Evolutionary conservation across 495 filamentous ascomycete genomes (phyloP).

Genomic region (Ramalina intermedia): DNA sequence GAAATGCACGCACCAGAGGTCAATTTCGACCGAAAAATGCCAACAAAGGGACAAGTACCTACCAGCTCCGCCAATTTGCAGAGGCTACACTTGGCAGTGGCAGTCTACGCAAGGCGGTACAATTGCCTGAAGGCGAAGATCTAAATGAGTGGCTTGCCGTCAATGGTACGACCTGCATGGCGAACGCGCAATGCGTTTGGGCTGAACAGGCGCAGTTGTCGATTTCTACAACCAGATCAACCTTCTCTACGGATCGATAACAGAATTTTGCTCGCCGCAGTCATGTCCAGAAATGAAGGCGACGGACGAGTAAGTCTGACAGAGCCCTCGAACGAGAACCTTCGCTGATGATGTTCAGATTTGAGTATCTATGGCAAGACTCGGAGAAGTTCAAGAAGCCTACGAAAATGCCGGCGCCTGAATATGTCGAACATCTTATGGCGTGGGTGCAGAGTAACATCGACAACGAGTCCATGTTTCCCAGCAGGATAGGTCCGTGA

Average conservation of each 20-base stretch:
- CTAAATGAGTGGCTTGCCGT: conserved; percentile 96
- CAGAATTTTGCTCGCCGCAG: conserved; percentile 94
- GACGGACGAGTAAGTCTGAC: conserved; percentile 68
- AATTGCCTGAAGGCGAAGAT: conserved; percentile 92
- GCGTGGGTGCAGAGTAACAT: conserved; percentile 89
- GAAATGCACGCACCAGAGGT: conserved; percentile 76
- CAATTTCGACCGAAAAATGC: conserved; percentile 83
- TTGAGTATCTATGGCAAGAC: conserved; percentile 99
- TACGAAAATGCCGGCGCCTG: conserved; percentile 93
- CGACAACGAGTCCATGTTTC: conserved; percentile 90
- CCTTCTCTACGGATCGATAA: conserved; percentile 94
- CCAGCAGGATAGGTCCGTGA: conserved; percentile 66
- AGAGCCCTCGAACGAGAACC: not conserved
- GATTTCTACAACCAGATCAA: conserved; percentile 99
- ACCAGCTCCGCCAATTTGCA: conserved; percentile 93
- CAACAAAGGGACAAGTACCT: conserved; percentile 81
- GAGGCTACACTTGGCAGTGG: conserved; percentile 93
- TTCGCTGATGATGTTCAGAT: conserved; percentile 34
- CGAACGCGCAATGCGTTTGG: not conserved
- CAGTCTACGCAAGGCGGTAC: conserved; percentile 89
- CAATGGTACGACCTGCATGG: conserved; percentile 46
- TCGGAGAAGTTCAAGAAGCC: conserved; percentile 81
- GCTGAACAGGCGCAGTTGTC: conserved; percentile 48
- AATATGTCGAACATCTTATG: conserved; percentile 97
- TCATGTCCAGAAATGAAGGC: conserved; percentile 99